phyloP scores from a whole-genome alignment of 177 flowering plant species.

The Vitis hybrid region DNA sequence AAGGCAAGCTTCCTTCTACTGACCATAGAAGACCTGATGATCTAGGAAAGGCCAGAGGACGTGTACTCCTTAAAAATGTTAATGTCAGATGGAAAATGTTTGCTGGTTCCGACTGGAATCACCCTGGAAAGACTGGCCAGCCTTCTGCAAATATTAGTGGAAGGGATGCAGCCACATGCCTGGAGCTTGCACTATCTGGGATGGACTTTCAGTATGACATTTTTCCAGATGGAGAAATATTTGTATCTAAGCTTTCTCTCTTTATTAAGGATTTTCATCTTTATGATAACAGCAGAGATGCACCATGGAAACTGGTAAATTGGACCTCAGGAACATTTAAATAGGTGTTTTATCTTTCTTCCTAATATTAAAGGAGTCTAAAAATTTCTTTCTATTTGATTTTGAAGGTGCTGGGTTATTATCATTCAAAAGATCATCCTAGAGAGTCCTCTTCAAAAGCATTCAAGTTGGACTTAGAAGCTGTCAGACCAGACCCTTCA shows the following conservation, averaged over 20 bases:
- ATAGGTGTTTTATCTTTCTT: constrained; percentile 1
- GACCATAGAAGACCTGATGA: constrained; percentile 24
- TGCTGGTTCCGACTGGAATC: constrained; percentile 84
- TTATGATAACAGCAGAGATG: constrained; percentile 68
- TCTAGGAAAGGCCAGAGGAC: constrained; percentile 41
- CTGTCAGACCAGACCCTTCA: constrained; percentile 85
- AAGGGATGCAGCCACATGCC: constrained; percentile 61
- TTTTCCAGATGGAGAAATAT: constrained; percentile 64
- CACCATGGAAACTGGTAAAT: constrained; percentile 91
- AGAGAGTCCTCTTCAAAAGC: constrained; percentile 83
- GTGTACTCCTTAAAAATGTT: constrained; percentile 60
- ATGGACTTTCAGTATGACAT: constrained; percentile 58
- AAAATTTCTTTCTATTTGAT: constrained; percentile 15
- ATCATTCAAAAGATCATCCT: constrained; percentile 78
- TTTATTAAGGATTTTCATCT: constrained; percentile 67
- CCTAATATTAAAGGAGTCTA: constrained; percentile 1
- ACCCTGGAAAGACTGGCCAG: constrained; percentile 21
- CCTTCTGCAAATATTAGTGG: constrained; percentile 20
- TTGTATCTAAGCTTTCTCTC: constrained; percentile 49
- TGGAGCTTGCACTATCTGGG: constrained; percentile 69
- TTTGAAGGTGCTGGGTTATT: constrained; percentile 72
- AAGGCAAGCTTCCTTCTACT: constrained; percentile 21
- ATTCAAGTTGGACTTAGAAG: constrained; percentile 72
- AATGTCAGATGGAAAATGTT: constrained; percentile 71
- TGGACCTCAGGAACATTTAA: background rate